phyloP scores from a whole-genome alignment of 2,329 filamentous ascomycete genomes.

The Penicillium sp. region DNA sequence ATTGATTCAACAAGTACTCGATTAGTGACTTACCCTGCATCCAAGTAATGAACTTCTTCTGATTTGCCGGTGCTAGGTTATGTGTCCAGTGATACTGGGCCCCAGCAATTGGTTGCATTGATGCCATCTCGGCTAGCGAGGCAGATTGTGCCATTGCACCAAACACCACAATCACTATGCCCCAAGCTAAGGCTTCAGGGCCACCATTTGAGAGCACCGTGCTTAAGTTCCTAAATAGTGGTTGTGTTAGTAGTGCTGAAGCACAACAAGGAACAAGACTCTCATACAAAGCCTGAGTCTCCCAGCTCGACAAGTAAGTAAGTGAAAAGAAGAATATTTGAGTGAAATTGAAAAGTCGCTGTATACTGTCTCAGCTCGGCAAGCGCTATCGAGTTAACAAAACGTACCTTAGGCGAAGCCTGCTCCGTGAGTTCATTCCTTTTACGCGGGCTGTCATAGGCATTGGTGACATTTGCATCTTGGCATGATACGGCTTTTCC shows the following conservation, averaged over 20 bases:
- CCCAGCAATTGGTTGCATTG: constrained; percentile 36
- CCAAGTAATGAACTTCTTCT: constrained; percentile 28
- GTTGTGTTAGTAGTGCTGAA: background rate
- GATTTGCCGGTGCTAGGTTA: constrained; percentile 24
- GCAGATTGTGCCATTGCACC: constrained; percentile 19
- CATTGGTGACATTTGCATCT: background rate
- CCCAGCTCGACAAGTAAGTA: constrained; percentile 10
- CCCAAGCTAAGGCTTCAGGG: constrained; percentile 22
- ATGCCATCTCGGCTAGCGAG: constrained; percentile 36
- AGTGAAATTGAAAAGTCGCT: constrained; percentile 11
- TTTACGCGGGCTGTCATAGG: background rate
- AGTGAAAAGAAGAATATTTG: constrained; percentile 12
- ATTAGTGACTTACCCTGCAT: constrained; percentile 22
- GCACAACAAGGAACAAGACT: background rate
- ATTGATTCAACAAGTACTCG: too few relatives aligned
- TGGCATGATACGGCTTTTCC: background rate
- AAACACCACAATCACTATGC: constrained; percentile 19
- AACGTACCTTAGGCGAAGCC: constrained; percentile 2
- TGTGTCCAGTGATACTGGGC: constrained; percentile 40
- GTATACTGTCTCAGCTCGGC: background rate
- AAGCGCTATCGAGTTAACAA: background rate
- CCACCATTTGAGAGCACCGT: constrained; percentile 18
- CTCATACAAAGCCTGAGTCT: constrained; percentile 9
- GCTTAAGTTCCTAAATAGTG: background rate
- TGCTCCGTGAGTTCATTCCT: background rate